phyloP scores from a whole-genome alignment of 768 basidiomycete genomes.

The Mycena rebaudengoi region DNA sequence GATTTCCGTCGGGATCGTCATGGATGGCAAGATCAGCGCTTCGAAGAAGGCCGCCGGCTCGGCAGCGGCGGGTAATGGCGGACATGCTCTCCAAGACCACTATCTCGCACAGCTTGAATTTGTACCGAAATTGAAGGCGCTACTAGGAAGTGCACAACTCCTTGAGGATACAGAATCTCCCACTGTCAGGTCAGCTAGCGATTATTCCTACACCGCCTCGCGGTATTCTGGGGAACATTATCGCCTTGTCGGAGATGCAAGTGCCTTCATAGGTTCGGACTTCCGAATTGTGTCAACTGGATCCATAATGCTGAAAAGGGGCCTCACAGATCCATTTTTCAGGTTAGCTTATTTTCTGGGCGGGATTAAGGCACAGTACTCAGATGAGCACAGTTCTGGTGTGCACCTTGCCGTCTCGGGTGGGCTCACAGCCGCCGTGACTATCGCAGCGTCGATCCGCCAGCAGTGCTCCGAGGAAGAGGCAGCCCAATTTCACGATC shows the following conservation, averaged over 20 bases:
- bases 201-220: conserved; percentile 46
- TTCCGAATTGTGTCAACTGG: too few relatives aligned
- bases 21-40: conserved; percentile 46
- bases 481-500: conserved; percentile 44
- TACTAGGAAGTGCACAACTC: conserved; percentile 37
- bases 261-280: too few relatives aligned
- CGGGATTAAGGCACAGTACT: conserved; percentile 59
- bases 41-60: conserved; percentile 35
- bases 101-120: conserved; percentile 41
- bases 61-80: too few relatives aligned
- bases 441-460: conserved; percentile 47
- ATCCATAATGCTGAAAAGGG: conserved; percentile 3
- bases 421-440: conserved; percentile 47
- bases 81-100: conserved; percentile 31
- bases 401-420: conserved; percentile 52
- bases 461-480: conserved; percentile 39
- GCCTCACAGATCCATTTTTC: conserved; percentile 23
- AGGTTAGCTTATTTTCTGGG: too few relatives aligned
- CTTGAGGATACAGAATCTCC: conserved; percentile 19
- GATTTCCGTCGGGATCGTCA: conserved; percentile 62
- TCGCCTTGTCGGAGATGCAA: conserved; percentile 45
- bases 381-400: too few relatives aligned
- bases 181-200: neutral
- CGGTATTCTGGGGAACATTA: conserved; percentile 42
- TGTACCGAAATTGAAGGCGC: conserved; percentile 31